Conservation (phyloP, 495 filamentous ascomycete genomes). For the Emericellopsis terricola region DNA sequence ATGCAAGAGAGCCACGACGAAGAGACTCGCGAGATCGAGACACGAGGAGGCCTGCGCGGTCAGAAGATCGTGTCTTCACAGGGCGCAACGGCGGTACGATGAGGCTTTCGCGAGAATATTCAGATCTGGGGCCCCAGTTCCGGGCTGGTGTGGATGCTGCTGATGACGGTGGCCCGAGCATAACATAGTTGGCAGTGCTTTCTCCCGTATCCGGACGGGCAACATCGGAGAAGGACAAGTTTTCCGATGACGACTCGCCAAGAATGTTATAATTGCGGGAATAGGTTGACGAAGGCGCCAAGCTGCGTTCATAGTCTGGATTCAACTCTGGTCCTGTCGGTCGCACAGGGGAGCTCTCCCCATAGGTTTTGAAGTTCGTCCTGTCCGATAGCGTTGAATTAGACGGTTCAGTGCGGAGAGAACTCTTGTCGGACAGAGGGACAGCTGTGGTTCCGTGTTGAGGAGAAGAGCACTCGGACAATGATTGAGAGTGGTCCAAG, state of each 20-base stretch:
- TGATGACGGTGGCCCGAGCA: slow-evolving; percentile 23
- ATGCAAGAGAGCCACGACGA: slow-evolving; percentile 28
- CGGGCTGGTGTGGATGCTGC: slow-evolving; percentile 15
- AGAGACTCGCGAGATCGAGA: slow-evolving; percentile 28
- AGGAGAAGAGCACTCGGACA: background rate
- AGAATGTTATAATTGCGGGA: slow-evolving; percentile 23
- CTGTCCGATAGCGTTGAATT: slow-evolving; percentile 28
- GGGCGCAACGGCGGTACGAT: slow-evolving; percentile 29
- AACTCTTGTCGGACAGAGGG: slow-evolving; percentile 21
- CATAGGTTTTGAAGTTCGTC: slow-evolving; percentile 35
- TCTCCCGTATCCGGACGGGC: slow-evolving; percentile 5
- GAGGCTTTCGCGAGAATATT: slow-evolving; percentile 36
- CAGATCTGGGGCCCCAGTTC: slow-evolving; percentile 12
- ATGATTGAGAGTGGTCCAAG: background rate
- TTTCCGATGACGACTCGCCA: slow-evolving; percentile 18
- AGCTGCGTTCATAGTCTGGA: slow-evolving; percentile 3
- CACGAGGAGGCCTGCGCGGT: slow-evolving; percentile 16
- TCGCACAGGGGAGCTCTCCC: slow-evolving; percentile 20
- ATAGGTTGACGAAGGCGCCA: slow-evolving; percentile 15
- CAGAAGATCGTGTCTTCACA: slow-evolving; percentile 8
- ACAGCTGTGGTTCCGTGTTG: slow-evolving; percentile 2
- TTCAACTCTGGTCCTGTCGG: too few species aligned
- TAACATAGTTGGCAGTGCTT: slow-evolving; percentile 23
- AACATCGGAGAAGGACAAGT: slow-evolving; percentile 7
- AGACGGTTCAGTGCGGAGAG: slow-evolving; percentile 24